Evolutionary conservation across 805 yeast genomes (phyloP).

Genomic region (Geotrichum ghanense): DNA sequence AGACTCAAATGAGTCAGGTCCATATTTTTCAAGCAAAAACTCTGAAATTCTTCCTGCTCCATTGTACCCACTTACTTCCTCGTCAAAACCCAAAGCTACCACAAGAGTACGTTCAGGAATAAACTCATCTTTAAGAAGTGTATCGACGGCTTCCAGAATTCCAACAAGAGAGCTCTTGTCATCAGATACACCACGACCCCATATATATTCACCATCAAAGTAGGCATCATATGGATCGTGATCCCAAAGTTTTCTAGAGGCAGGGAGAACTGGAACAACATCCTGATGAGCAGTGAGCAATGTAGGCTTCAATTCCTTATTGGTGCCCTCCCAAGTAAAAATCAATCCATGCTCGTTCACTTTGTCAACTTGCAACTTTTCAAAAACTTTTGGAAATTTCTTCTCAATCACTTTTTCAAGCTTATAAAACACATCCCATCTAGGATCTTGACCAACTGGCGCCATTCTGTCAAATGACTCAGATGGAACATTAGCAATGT

Average conservation of each 20-base stretch:
- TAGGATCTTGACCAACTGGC: slow-evolving; percentile 30
- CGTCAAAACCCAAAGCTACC: slow-evolving; percentile 63
- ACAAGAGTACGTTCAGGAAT: slow-evolving; percentile 47
- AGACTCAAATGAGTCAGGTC: slow-evolving; percentile 46
- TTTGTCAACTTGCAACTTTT: slow-evolving; percentile 35
- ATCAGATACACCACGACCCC: slow-evolving; percentile 74
- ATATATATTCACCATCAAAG: slow-evolving; percentile 53
- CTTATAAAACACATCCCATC: slow-evolving; percentile 28
- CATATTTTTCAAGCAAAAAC: slow-evolving; percentile 41
- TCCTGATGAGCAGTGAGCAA: slow-evolving; percentile 71
- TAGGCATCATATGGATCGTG: slow-evolving; percentile 56
- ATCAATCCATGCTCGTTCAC: slow-evolving; percentile 19
- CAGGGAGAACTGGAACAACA: slow-evolving; percentile 63
- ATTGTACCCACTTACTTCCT: slow-evolving; percentile 49
- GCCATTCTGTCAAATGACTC: slow-evolving; percentile 43
- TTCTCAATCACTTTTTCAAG: slow-evolving; percentile 40
- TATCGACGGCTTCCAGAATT: slow-evolving; percentile 53
- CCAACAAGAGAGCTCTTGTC: slow-evolving; percentile 58
- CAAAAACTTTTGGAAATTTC: slow-evolving; percentile 41
- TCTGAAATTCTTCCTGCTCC: slow-evolving; percentile 50
- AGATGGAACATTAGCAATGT: slow-evolving; percentile 49
- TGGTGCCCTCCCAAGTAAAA: slow-evolving; percentile 12
- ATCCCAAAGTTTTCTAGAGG: slow-evolving; percentile 46
- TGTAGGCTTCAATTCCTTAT: slow-evolving; percentile 41
- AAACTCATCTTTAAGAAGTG: slow-evolving; percentile 33